Conservation (phyloP, 768 basidiomycete species). For the Trametes meyenii region DNA sequence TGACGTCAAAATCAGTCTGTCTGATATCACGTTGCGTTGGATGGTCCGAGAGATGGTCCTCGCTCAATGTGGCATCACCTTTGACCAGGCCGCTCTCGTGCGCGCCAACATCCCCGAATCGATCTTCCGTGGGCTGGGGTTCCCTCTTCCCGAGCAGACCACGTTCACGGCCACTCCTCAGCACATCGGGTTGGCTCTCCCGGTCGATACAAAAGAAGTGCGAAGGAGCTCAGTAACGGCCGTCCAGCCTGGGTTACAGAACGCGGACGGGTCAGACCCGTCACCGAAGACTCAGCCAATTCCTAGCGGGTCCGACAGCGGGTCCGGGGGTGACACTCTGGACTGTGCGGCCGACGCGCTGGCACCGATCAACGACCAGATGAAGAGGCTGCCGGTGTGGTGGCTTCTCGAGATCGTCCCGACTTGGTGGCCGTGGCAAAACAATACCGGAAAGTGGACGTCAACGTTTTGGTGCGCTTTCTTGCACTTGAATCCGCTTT, state of each 20-base stretch:
- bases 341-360: conserved; percentile 36
- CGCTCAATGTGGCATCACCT: conserved; percentile 61
- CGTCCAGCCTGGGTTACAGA: not conserved
- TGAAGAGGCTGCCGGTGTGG: conserved; percentile 53
- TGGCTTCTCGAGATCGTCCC: conserved; percentile 77
- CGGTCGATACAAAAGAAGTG: not conserved
- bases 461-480: conserved; percentile 52
- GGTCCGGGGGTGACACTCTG: not conserved
- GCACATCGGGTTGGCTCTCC: not conserved
- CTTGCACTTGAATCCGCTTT: not conserved
- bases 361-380: conserved; percentile 56
- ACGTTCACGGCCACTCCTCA: not conserved
- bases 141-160: conserved; percentile 17
- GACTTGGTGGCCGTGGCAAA: conserved; percentile 56
- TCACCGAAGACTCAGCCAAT: not conserved
- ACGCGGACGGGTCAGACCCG: not conserved
- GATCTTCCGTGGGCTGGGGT: conserved; percentile 22
- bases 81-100: conserved; percentile 52
- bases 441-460: conserved; percentile 57
- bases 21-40: conserved; percentile 72
- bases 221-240: not conserved
- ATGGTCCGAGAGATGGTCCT: conserved; percentile 70
- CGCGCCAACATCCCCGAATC: conserved; percentile 43
- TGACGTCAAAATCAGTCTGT: conserved; percentile 43
- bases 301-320: not conserved